Base-by-base conservation (phyloP, 768 basidiomycete genomes). In the Cystobasidium ongulense region DNA sequence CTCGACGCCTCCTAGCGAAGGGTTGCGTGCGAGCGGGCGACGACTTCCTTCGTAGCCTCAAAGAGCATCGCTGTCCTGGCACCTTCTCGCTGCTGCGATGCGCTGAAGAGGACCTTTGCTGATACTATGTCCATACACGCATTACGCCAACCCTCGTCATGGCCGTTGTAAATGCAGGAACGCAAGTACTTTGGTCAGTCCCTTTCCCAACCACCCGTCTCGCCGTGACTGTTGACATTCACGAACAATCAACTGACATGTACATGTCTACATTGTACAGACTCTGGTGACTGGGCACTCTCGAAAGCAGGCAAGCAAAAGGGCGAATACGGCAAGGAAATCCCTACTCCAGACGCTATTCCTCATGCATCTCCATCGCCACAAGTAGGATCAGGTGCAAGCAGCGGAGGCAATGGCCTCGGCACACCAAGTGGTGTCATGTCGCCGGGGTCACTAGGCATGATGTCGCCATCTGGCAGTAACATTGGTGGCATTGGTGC, bases 221-320 rank as follows among this genome's bases (percentile, higher is more conserved):
- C 29, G 63, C 61, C 36, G 29, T 3, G 29, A 39, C 57, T 43
- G 54, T 39, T 3, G 57, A 31, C 39, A n/a, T 33, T 38, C 35
- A 31, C 23, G 33, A 8, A 3, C 46, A 50, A 17, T 7, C 46
- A 50, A 50, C 46, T 50, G 46, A 50, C 46, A 17, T 17, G 39
- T 17, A 7, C 46, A 4, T 11, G 10, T 50, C 5, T 50, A 17
- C 8, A 50, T 21, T 50, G 46, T 50, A 13, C 68, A 71, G 68
- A 71, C 54, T 98, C 95, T 71, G 96, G 96, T 73, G 96, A 99
- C 81, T 98, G 98, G 80, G 94, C 94, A 35, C 85, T 99, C 77
- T 92, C 92, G 63, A 97, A 98, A 82, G 96, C 96, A 1, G 84
- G 96, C 31, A 80, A 79, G 88, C 89, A 59, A 85, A 41, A 89